These are phyloP conservation scores for Mycena floridula DNA, from an alignment of 768 basidiomycete genomes.

Conservation along the genomic window DNA sequence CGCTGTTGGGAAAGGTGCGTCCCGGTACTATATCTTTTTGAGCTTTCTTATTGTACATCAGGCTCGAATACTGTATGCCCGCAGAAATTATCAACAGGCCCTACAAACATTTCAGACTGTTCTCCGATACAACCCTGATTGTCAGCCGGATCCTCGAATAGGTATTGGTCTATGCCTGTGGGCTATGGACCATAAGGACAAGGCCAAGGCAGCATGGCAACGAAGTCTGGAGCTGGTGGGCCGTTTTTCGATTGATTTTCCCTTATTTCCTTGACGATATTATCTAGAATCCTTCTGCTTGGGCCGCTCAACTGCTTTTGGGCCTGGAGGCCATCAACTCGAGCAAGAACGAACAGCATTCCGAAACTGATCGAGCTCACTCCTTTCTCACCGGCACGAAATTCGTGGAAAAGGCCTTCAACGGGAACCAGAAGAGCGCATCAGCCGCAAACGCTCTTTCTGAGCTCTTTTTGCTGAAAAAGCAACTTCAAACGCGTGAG, in stretches of 20 bases:
- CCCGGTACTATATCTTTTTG: background rate
- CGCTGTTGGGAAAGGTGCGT: constrained; percentile 77
- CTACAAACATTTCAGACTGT: constrained; percentile 85
- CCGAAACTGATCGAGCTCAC: constrained; percentile 57
- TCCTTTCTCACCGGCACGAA: constrained; percentile 63
- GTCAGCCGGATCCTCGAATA: constrained; percentile 88
- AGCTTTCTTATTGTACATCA: constrained; percentile 21
- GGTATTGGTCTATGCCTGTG: constrained; percentile 94
- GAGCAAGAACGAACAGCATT: constrained; percentile 64
- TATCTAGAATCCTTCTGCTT: constrained; percentile 67
- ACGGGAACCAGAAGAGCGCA: constrained; percentile 68
- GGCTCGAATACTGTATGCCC: constrained; percentile 83
- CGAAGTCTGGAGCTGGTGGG: constrained; percentile 80
- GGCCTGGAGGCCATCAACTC: constrained; percentile 84
- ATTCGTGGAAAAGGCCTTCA: constrained; percentile 74
- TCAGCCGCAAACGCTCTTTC: constrained; percentile 82
- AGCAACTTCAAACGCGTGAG: constrained; percentile 55
- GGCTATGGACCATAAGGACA: constrained; percentile 77
- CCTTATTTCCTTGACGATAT: background rate
- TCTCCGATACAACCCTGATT: constrained; percentile 68
- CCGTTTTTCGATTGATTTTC: constrained; percentile 7
- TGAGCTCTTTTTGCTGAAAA: constrained; percentile 71
- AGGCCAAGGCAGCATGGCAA: constrained; percentile 88
- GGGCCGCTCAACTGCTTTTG: constrained; percentile 75
- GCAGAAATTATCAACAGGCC: constrained; percentile 70